Evolutionary conservation across 805 yeast genomes (phyloP), one percentile per base, ranked within the genome.

Genomic region (Clavispora asparagi): DNA sequence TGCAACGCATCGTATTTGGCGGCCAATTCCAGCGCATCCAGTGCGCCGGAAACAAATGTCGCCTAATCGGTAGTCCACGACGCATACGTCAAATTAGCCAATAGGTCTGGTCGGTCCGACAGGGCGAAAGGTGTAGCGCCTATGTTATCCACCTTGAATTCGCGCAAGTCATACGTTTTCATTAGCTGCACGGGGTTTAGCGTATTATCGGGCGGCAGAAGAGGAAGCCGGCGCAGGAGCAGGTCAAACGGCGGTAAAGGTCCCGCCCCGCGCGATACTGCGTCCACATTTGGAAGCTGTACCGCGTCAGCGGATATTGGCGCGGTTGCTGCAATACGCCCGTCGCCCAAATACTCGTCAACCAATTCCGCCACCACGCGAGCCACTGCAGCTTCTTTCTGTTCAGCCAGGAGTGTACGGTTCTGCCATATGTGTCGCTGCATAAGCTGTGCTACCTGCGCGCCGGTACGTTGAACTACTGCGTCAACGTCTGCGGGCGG

Each of bases 211-310:
- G 39, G 40, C 26, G 36, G 8, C 44, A 43, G 14, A 26, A 52
- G 35, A 2, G 70, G 66, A n/a, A 66, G 48, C 36, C 59, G 63
- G 52, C 61, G 64, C 44, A 65, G 71, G 39, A 66, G 63, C n/a
- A 63, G 50, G 47, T 65, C 66, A 49, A 67, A 65, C 6, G 71
- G 62, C 6, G 72, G 72, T 8, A 67, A 47, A 49, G 63, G 70
- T n/a, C 44, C 44, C 3, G 29, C n/a, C 6, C 14, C 16, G n/a
- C 44, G 40, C n/a, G 35, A 25, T n/a, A 17, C 27, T 17, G 37
- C 44, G 13, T 39, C 44, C 8, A 42, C 27, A 7, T 39, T 39
- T 26, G 44, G 44, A 12, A 42, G 38, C 39, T 65, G 70, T 44
- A 45, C 55, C 45, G 58, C 60, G 37, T 61, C 66, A n/a, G 11